phyloP scores from a whole-genome alignment of 73 alveolate species.

The Paramecium sexaurelia region DNA sequence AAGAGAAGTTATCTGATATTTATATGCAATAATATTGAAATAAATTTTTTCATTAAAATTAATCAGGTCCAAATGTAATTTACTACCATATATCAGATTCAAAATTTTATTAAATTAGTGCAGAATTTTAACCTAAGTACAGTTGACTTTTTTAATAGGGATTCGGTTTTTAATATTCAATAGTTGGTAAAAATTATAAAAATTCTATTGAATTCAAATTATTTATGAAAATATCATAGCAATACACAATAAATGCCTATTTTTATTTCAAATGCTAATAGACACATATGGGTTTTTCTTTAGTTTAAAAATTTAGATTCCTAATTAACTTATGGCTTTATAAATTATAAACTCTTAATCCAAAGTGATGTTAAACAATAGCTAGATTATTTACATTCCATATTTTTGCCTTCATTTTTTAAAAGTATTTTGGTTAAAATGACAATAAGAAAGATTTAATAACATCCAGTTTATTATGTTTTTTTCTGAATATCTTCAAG shows the following conservation, averaged over 20 bases:
- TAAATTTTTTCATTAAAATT: neutral
- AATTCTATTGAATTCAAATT: neutral
- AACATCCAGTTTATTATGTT: neutral
- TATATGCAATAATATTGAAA: too few species aligned
- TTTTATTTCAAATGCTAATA: neutral
- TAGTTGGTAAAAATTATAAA: neutral
- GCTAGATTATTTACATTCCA: neutral
- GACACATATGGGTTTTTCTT: neutral
- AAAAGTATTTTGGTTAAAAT: neutral
- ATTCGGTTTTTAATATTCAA: neutral
- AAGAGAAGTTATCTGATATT: too few species aligned
- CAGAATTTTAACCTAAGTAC: neutral
- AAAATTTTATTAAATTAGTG: neutral
- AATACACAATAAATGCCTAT: neutral
- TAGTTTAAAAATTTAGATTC: neutral
- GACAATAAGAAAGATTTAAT: neutral
- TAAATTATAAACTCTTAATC: neutral
- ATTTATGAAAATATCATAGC: neutral
- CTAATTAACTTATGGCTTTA: neutral
- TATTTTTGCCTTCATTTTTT: neutral
- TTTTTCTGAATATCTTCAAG: neutral
- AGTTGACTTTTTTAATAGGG: neutral
- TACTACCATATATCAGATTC: neutral
- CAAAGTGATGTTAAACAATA: neutral
- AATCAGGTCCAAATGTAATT: neutral